Conservation (phyloP, 2,329 filamentous ascomycete species). For the Samsoniella hepiali region DNA sequence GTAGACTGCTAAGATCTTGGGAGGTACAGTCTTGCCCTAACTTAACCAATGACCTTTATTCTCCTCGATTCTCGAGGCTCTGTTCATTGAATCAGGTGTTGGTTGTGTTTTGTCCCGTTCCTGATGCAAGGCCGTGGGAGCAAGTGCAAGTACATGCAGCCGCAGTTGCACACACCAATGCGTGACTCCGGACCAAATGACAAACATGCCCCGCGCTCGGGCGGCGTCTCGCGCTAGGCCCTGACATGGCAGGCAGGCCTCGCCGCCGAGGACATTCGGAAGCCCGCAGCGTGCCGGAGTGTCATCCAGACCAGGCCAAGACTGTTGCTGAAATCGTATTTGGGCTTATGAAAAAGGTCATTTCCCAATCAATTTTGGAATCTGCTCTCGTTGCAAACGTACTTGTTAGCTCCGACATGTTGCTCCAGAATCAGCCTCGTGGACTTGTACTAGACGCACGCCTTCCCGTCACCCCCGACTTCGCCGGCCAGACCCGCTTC, state of each 20-base stretch:
- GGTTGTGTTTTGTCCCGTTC: not conserved
- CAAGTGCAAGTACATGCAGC: not conserved
- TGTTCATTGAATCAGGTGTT: not conserved
- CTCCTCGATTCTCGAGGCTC: not conserved
- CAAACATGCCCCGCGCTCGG: not conserved
- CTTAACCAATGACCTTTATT: too few relatives aligned
- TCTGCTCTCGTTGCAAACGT: not conserved
- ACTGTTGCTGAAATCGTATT: not conserved
- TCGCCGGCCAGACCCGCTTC: slow-evolving; percentile 17
- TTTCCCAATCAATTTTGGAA: not conserved
- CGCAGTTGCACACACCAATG: not conserved
- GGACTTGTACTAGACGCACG: slow-evolving; percentile 10
- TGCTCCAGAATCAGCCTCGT: not conserved
- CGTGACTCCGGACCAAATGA: not conserved
- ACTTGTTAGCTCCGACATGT: not conserved
- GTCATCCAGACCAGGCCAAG: too few relatives aligned
- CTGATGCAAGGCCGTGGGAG: too few relatives aligned
- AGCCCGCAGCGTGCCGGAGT: not conserved
- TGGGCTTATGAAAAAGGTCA: not conserved
- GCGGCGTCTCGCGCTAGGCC: not conserved
- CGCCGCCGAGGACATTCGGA: not conserved
- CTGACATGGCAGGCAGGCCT: not conserved
- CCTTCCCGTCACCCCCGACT: slow-evolving; percentile 10
- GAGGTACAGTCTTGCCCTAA: too few relatives aligned
- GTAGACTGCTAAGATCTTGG: too few relatives aligned